These are phyloP conservation scores for Hansenula anomala DNA, from an alignment of 1,139 yeast species.

Conservation along the genomic window DNA sequence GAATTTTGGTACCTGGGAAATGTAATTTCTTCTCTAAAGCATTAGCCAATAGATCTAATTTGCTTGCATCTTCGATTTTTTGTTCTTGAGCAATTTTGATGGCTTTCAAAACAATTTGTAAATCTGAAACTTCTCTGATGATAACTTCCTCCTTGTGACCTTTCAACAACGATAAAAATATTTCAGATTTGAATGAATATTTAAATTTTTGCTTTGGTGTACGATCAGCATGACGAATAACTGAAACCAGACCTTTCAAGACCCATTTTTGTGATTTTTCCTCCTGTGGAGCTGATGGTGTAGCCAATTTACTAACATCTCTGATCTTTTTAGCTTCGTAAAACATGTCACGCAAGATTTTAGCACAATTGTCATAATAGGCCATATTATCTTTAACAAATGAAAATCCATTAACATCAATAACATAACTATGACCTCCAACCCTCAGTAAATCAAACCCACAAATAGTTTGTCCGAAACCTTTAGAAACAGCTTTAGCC, in stretches of 20 bases:
- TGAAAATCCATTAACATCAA: slow-evolving; percentile 97
- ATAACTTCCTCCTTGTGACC: slow-evolving; percentile 97
- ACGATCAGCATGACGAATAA: slow-evolving; percentile 95
- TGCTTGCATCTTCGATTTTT: slow-evolving; percentile 72
- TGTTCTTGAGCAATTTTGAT: slow-evolving; percentile 77
- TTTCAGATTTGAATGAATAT: slow-evolving; percentile 84
- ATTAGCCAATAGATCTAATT: slow-evolving; percentile 67
- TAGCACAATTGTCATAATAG: slow-evolving; percentile 82
- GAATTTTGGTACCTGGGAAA: slow-evolving; percentile 96
- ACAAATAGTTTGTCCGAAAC: slow-evolving; percentile 93
- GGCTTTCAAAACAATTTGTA: slow-evolving; percentile 80
- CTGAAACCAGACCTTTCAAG: slow-evolving; percentile 87
- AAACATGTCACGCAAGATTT: slow-evolving; percentile 72
- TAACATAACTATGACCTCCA: slow-evolving; percentile 83
- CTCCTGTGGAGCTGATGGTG: slow-evolving; percentile 34
- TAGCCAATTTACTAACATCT: slow-evolving; percentile 28
- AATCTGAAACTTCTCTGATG: slow-evolving; percentile 82
- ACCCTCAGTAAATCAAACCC: slow-evolving; percentile 94
- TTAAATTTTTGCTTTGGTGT: slow-evolving; percentile 99
- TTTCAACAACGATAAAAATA: slow-evolving; percentile 80
- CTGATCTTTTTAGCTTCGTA: slow-evolving; percentile 54
- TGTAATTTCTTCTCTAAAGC: slow-evolving; percentile 87
- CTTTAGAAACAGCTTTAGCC: slow-evolving; percentile 70
- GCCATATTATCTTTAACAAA: slow-evolving; percentile 90
- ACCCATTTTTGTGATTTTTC: slow-evolving; percentile 96